Evolutionary conservation across 148 eudicot species (phyloP), one percentile per base, ranked within the genome.

Genomic region (Chenopodium album): DNA sequence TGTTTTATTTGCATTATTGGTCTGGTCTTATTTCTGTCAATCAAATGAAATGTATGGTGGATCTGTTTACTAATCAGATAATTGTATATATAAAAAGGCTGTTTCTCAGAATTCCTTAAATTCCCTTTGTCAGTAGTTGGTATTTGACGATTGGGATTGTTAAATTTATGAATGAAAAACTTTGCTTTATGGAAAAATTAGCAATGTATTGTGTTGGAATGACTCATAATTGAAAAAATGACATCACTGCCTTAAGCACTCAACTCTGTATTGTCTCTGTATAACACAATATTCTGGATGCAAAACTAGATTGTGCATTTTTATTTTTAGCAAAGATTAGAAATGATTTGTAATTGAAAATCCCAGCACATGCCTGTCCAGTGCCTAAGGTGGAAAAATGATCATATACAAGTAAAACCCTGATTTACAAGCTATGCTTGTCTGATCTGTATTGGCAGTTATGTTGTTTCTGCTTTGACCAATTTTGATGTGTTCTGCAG

Each of bases 401-500:
- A 2, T 62, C 66, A 20, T 62, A 20, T 62, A 26, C 72, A 4
- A 8, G 16, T 7, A 68, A 29, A 31, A 31, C 44, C 20, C 44
- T 0, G 13, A 19, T 29, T 80, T 44, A 9, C 26, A 22, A 56
- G 16, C 52, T 44, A 22, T 80, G 47, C 3, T 34, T 80, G 44
- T 73, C 52, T 73, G 46, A 14, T 37, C 48, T 34, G 16, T 71
- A 37, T 26, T 37, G 47, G 32, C 16, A 60, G 64, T 26, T 9
- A n/a, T 20, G 56, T 34, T 22, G 16, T 81, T n/a, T 34, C 19
- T 32, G 22, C 56, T 75, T 9, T 80, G 10, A 63, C 2, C 44
- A 56, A 17, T 34, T 65, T 46, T 54, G 60, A 81, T 82, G 68
- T 78, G 65, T 22, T 37, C 54, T 85, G 82, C 91, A 97, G 99